Evolutionary conservation across 345 rosid species (phyloP).

Genomic region (Hibiscus mutabilis): DNA sequence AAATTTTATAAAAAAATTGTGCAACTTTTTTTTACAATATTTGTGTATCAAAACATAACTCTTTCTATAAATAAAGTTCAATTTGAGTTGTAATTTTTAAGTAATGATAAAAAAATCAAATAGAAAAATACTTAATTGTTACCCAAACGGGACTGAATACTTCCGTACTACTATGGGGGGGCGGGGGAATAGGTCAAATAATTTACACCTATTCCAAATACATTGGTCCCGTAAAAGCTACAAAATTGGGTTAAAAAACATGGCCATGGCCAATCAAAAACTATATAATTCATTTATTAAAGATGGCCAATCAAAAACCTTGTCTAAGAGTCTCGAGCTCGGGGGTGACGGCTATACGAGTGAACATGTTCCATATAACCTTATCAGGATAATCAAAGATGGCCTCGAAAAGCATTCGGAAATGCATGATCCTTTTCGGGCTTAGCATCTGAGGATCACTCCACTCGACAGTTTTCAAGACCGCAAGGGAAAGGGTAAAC

Average conservation of each 20-base stretch:
- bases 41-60: too few relatives aligned
- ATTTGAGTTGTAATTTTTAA: too few relatives aligned
- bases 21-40: too few relatives aligned
- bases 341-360: conserved; percentile 56
- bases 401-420: conserved; percentile 72
- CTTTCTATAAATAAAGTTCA: too few relatives aligned
- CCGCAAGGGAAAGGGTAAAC: conserved; percentile 66
- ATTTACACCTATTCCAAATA: background rate
- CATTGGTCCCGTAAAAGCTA: background rate
- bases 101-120: too few relatives aligned
- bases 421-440: conserved; percentile 67
- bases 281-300: background rate
- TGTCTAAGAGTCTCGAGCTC: conserved; percentile 63
- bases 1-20: too few relatives aligned
- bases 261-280: background rate
- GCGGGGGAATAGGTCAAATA: too few relatives aligned
- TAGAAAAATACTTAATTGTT: too few relatives aligned
- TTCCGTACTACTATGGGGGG: too few relatives aligned
- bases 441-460: conserved; percentile 48
- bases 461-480: conserved; percentile 59
- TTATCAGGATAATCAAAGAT: conserved; percentile 61
- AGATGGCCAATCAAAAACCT: conserved; percentile 55
- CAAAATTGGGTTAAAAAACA: background rate
- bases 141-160: too few relatives aligned
- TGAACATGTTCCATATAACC: conserved; percentile 64